phyloP scores from a whole-genome alignment of 768 basidiomycete genomes.

The Russula ochroleuca region DNA sequence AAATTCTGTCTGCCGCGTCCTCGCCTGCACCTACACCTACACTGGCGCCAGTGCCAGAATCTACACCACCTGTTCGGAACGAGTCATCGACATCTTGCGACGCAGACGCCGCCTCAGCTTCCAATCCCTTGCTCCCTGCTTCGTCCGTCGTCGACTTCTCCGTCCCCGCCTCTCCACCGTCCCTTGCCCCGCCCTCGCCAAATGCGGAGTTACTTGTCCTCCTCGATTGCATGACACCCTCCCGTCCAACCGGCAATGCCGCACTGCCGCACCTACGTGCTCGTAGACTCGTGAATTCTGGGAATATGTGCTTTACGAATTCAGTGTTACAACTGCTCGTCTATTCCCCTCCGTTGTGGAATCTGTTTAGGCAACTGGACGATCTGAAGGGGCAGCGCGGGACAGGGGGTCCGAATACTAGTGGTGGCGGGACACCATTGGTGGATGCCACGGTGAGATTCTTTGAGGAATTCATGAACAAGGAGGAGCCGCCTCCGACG shows the following conservation, averaged over 20 bases:
- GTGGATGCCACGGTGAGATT: conserved; percentile 69
- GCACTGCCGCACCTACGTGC: conserved; percentile 46
- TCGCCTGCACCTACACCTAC: not conserved
- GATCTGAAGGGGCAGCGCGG: conserved; percentile 38
- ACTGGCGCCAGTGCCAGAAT: not conserved
- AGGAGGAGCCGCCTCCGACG: conserved; percentile 26
- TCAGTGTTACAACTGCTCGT: conserved; percentile 87
- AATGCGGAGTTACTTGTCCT: conserved; percentile 51
- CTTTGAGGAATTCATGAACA: conserved; percentile 65
- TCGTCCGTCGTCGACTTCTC: conserved; percentile 48
- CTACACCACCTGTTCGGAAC: conserved; percentile 35
- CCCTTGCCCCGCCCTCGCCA: conserved; percentile 28
- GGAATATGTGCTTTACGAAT: conserved; percentile 98
- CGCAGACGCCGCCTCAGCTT: conserved; percentile 32
- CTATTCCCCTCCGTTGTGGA: conserved; percentile 81
- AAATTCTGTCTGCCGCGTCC: not conserved
- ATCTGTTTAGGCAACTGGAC: conserved; percentile 68
- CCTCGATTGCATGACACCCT: conserved; percentile 42
- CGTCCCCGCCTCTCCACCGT: conserved; percentile 48
- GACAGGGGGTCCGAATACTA: conserved; percentile 31
- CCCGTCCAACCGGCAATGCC: conserved; percentile 16
- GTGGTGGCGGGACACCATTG: conserved; percentile 44
- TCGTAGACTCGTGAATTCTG: conserved; percentile 84
- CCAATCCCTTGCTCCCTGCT: conserved; percentile 48
- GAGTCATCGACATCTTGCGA: conserved; percentile 70